Conservation (phyloP, 2,329 filamentous ascomycete genomes). For the Hortaea sp. region DNA sequence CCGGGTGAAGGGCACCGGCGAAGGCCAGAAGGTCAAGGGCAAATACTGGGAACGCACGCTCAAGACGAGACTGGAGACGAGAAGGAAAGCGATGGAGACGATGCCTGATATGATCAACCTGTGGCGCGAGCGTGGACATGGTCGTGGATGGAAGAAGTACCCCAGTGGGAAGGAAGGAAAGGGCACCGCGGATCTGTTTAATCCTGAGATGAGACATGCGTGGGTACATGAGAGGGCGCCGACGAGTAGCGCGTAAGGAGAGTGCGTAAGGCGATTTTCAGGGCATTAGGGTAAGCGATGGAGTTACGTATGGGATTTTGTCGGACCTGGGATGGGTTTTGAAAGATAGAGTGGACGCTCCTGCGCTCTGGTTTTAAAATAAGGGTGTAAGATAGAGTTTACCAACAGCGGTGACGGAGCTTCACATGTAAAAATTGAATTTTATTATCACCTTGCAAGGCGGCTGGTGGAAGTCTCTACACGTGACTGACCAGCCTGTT, state of each 20-base stretch:
- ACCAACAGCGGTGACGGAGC: no score
- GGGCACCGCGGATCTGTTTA: slow-evolving; percentile 3
- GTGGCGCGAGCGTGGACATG: slow-evolving; percentile 86
- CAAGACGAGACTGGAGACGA: slow-evolving; percentile 72
- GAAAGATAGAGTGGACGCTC: no score
- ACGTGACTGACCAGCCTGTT: no score
- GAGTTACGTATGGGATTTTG: not conserved
- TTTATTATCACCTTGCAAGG: no score
- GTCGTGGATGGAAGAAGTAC: slow-evolving; percentile 65
- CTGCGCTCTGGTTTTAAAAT: no score
- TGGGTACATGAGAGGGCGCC: slow-evolving; percentile 7
- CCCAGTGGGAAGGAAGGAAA: slow-evolving; percentile 33
- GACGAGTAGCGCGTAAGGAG: not conserved
- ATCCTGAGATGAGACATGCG: slow-evolving; percentile 6
- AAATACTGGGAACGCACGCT: slow-evolving; percentile 84
- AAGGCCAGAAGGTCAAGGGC: slow-evolving; percentile 89
- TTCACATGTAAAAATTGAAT: no score
- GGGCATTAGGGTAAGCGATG: not conserved
- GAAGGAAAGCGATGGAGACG: slow-evolving; percentile 82
- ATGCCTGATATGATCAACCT: slow-evolving; percentile 87
- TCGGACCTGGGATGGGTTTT: no score
- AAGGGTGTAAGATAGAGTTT: no score
- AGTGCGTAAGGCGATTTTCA: not conserved
- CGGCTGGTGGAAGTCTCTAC: no score
- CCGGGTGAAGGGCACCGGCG: slow-evolving; percentile 81